phyloP scores from a whole-genome alignment of 2,329 filamentous ascomycete species.

The Coleophoma cylindrospora region DNA sequence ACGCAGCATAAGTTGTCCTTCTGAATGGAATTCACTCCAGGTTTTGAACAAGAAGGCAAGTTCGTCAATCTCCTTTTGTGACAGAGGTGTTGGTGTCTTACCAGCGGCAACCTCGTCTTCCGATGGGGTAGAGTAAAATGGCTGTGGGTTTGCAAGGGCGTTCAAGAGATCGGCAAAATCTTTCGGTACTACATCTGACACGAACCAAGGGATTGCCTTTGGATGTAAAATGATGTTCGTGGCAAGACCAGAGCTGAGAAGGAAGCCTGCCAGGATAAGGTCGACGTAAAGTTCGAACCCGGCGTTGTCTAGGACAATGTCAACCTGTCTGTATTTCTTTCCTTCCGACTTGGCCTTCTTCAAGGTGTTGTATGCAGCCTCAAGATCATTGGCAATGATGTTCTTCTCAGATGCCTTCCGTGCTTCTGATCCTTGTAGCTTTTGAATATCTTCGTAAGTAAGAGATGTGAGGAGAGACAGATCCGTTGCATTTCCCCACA shows the following conservation, averaged over 20 bases:
- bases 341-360: conserved; percentile 58
- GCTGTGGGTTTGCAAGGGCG: conserved; percentile 70
- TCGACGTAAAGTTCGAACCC: conserved; percentile 98
- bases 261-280: conserved; percentile 83
- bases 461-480: conserved; percentile 85
- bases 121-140: conserved; percentile 72
- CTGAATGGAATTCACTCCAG: conserved; percentile 74
- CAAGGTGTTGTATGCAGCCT: conserved; percentile 64
- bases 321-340: conserved; percentile 69
- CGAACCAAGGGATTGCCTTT: conserved; percentile 96
- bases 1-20: conserved; percentile 78
- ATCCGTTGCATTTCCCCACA: conserved; percentile 97
- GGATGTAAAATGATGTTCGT: conserved; percentile 86
- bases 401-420: conserved; percentile 86
- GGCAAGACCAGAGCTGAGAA: conserved; percentile 78
- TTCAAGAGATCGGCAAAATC: conserved; percentile 83
- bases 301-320: conserved; percentile 95
- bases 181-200: conserved; percentile 83
- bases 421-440: conserved; percentile 84
- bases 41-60: conserved; percentile 75
- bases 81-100: conserved; percentile 56
- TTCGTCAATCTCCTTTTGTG: conserved; percentile 60
- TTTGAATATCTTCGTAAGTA: conserved; percentile 94
- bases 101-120: conserved; percentile 58
- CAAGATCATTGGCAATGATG: conserved; percentile 83